phyloP scores from a whole-genome alignment of 371 early-diverging fungal genomes.

The Mucor velutinosus region DNA sequence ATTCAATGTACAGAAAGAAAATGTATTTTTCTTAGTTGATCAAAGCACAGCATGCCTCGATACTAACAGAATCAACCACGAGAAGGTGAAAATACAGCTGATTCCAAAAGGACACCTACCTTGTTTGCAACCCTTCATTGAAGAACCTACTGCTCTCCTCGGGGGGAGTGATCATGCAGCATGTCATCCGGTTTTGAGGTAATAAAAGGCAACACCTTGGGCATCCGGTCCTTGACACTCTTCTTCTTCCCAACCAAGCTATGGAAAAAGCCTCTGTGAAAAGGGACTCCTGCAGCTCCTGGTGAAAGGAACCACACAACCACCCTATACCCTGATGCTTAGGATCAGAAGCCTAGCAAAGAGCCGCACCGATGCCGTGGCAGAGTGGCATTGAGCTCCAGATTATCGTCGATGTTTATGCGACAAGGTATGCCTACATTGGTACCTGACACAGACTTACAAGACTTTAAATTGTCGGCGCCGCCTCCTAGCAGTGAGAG shows the following conservation, averaged over 20 bases:
- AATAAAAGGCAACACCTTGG: neutral
- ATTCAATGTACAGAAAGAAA: too few species aligned
- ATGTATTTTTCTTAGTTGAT: neutral
- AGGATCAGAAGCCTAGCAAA: neutral
- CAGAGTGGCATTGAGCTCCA: neutral
- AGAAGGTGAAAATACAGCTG: neutral
- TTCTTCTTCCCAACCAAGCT: neutral
- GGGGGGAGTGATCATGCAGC: neutral
- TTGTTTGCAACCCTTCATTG: neutral
- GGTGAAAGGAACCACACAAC: neutral
- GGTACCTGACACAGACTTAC: too few species aligned
- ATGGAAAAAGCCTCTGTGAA: neutral
- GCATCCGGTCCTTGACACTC: neutral
- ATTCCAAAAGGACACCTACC: neutral
- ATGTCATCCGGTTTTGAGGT: neutral
- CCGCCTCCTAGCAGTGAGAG: too few species aligned
- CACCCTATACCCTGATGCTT: neutral
- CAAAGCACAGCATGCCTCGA: neutral
- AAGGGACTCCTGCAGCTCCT: neutral
- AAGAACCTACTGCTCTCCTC: neutral
- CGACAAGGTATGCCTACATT: too few species aligned
- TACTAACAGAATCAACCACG: neutral
- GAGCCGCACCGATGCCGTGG: neutral
- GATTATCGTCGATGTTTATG: neutral
- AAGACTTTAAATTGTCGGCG: too few species aligned